These are phyloP conservation scores for Abrus precatorius DNA, from an alignment of 306 rosid genomes.

Conservation along the genomic window DNA sequence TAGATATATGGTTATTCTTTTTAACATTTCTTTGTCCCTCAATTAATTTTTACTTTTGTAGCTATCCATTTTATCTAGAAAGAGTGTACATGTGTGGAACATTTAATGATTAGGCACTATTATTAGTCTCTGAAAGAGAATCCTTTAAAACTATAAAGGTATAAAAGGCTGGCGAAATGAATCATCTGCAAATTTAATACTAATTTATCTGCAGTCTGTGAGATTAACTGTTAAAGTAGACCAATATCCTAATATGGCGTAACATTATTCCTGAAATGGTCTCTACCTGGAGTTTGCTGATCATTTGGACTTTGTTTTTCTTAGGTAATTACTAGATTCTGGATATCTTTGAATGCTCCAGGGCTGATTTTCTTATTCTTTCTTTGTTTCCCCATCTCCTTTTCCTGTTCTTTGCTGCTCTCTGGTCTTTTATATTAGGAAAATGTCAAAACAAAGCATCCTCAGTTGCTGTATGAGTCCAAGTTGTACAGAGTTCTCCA, in stretches of 20 bases:
- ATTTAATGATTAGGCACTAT: not conserved
- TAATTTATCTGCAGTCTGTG: not conserved
- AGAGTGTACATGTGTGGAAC: not conserved
- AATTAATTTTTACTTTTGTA: not conserved
- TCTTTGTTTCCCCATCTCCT: not conserved
- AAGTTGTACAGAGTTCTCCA: slow-evolving; percentile 94
- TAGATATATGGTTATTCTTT: not conserved
- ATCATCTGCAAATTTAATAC: not conserved
- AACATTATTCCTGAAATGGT: not conserved
- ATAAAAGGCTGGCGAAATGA: not conserved
- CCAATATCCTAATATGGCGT: not conserved
- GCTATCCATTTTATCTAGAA: not conserved
- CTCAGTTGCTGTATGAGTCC: slow-evolving; percentile 94
- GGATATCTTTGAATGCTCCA: slow-evolving; percentile 3
- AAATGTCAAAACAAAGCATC: slow-evolving; percentile 97
- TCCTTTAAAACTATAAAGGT: not conserved
- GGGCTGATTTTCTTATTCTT: slow-evolving; percentile 34
- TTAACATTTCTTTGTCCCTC: not conserved
- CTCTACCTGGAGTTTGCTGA: not conserved
- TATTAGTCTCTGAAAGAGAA: slow-evolving; percentile 13
- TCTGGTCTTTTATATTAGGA: slow-evolving; percentile 62
- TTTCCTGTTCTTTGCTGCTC: slow-evolving; percentile 7
- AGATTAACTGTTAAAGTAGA: not conserved
- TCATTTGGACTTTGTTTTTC: slow-evolving; percentile 1
- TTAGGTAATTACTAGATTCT: slow-evolving; percentile 11